Conservation (phyloP, 176 grass and related monocot species). For the Otatea glauca region DNA sequence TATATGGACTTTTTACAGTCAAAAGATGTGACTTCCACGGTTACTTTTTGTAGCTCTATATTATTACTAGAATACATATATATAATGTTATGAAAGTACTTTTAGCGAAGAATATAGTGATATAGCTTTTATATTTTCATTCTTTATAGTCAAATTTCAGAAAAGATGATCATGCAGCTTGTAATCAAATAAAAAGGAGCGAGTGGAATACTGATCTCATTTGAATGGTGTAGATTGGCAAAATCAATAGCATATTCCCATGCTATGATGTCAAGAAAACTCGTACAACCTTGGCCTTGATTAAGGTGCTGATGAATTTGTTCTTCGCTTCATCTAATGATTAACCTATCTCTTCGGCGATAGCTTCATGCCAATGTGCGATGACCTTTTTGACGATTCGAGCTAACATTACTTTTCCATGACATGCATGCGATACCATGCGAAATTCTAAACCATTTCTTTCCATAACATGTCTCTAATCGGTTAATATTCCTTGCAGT, state of each 20-base stretch:
- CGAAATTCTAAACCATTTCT: slow-evolving; percentile 18
- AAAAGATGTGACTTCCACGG: neutral
- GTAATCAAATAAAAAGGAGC: neutral
- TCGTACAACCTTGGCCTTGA: neutral
- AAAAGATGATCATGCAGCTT: neutral
- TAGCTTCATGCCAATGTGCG: slow-evolving; percentile 26
- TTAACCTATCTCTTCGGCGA: neutral
- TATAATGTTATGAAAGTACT: neutral
- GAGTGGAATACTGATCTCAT: neutral
- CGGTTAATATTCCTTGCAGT: neutral
- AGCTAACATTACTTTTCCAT: slow-evolving; percentile 4
- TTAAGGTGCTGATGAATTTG: neutral
- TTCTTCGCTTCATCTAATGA: neutral
- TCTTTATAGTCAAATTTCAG: neutral
- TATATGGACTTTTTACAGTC: neutral
- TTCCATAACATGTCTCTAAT: slow-evolving; percentile 1
- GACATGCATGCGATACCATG: neutral
- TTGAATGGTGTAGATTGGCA: neutral
- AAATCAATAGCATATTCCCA: neutral
- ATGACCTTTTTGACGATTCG: slow-evolving; percentile 33
- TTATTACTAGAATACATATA: neutral
- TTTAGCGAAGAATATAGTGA: neutral
- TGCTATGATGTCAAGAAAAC: neutral
- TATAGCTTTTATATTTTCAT: neutral
- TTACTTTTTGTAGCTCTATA: neutral